Conservation (phyloP, 768 basidiomycete species). For the Tricholoma sp. region DNA sequence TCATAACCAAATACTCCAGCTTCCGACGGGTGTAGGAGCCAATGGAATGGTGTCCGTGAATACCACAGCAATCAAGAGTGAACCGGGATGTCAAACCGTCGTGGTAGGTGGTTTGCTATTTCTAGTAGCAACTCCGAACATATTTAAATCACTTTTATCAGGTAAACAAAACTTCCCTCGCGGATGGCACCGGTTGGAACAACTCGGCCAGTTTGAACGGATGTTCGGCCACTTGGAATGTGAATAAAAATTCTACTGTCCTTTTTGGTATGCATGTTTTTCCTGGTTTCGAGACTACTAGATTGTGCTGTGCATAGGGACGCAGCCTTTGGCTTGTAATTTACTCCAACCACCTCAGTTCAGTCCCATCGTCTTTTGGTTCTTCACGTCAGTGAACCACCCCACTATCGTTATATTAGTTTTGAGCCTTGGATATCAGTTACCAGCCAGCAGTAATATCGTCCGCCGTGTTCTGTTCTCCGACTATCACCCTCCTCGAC, state of each 20-base stretch:
- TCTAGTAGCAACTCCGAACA: background rate
- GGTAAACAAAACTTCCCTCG: slow-evolving; percentile 30
- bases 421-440: slow-evolving; percentile 9
- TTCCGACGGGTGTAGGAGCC: slow-evolving; percentile 28
- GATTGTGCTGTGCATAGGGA: too few relatives aligned
- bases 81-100: slow-evolving; percentile 37
- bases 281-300: too few relatives aligned
- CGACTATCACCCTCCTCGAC: slow-evolving; percentile 38
- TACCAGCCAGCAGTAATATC: slow-evolving; percentile 31
- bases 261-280: slow-evolving; percentile 35
- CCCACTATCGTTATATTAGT: background rate
- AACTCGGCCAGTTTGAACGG: too few relatives aligned
- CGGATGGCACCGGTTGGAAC: too few relatives aligned
- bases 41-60: slow-evolving; percentile 48
- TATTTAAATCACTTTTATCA: slow-evolving; percentile 7
- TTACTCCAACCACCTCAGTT: slow-evolving; percentile 28
- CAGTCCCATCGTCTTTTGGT: slow-evolving; percentile 54
- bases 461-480: slow-evolving; percentile 44
- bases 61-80: slow-evolving; percentile 42
- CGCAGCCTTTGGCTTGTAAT: slow-evolving; percentile 14
- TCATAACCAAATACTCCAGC: slow-evolving; percentile 16
- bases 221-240: slow-evolving; percentile 29
- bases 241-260: slow-evolving; percentile 31
- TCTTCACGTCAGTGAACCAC: slow-evolving; percentile 35
- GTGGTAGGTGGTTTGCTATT: slow-evolving; percentile 22